Conservation (phyloP, 75 land plant species). For the Larix kaempferi region DNA sequence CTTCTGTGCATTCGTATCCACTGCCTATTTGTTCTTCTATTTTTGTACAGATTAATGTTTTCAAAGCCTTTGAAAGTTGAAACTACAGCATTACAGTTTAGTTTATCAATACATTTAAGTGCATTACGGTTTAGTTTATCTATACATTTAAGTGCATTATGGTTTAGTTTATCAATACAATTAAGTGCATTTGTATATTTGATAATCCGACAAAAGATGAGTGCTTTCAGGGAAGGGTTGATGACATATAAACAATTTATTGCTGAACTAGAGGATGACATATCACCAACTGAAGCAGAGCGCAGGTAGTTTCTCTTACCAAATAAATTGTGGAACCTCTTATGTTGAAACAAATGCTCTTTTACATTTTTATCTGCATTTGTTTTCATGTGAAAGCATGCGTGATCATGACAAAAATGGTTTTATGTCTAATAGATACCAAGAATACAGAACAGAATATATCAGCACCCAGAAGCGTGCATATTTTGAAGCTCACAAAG, state of each 20-base stretch:
- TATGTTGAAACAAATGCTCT: background rate
- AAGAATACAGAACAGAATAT: constrained; percentile 92
- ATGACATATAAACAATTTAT: constrained; percentile 99
- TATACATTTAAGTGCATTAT: no score
- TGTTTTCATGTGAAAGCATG: background rate
- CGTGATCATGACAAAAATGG: background rate
- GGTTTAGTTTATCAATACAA: background rate
- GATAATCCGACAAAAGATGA: background rate
- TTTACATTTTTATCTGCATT: background rate
- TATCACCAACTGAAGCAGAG: constrained; percentile 97
- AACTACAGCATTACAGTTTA: background rate
- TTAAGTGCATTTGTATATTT: background rate
- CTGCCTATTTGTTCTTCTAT: no score
- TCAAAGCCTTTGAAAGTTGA: no score
- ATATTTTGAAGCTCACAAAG: constrained; percentile 92
- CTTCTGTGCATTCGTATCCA: no score
- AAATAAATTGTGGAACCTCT: background rate
- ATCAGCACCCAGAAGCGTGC: constrained; percentile 85
- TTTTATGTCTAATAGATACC: constrained; percentile 52
- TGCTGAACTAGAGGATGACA: constrained; percentile 96
- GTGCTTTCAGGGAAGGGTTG: constrained; percentile 85
- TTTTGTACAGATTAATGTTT: no score
- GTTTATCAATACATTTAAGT: background rate
- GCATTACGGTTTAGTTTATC: no score
- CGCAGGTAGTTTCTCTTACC: constrained; percentile 53